A percentile compares a stretch with the other conserved stretches of the same genome.
Conservation (phyloP, 305 asterid genomes). For the Fraxinus latifolia region DNA sequence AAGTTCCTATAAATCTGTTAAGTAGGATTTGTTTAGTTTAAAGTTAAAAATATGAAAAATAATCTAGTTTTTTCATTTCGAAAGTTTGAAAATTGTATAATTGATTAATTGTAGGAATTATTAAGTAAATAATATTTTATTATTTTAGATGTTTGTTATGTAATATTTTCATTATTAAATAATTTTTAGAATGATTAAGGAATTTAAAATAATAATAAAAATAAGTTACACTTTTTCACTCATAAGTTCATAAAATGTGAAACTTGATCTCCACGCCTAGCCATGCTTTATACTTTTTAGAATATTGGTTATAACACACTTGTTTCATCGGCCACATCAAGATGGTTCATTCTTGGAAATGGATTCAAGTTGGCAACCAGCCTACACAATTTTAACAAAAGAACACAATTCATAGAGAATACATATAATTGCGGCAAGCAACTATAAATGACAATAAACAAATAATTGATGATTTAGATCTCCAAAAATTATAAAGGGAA, state of each 20-base stretch:
- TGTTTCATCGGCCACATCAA: conserved; percentile 98
- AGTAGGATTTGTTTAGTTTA: background rate
- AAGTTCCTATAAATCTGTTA: too few species aligned
- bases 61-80: too few species aligned
- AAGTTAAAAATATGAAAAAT: background rate
- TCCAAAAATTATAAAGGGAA: conserved; percentile 10
- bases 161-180: too few species aligned
- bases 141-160: background rate
- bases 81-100: too few species aligned
- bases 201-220: too few species aligned
- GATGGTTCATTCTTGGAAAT: conserved; percentile 93
- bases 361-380: conserved; percentile 81
- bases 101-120: too few species aligned
- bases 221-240: background rate
- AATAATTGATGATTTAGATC: background rate
- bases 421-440: background rate
- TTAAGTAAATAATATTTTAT: too few species aligned
- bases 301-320: conserved; percentile 32
- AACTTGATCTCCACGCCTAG: too few species aligned
- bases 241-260: background rate
- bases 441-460: background rate
- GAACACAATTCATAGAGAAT: conserved; percentile 15
- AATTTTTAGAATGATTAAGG: background rate
- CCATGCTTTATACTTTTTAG: background rate
- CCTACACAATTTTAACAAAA: conserved; percentile 35